Percentiles rank a stretch among this genome's conserved stretches.
These are phyloP conservation scores for Funneliformis geosporum DNA, from an alignment of 192 early-diverging fungal genomes.

Conservation along the genomic window DNA sequence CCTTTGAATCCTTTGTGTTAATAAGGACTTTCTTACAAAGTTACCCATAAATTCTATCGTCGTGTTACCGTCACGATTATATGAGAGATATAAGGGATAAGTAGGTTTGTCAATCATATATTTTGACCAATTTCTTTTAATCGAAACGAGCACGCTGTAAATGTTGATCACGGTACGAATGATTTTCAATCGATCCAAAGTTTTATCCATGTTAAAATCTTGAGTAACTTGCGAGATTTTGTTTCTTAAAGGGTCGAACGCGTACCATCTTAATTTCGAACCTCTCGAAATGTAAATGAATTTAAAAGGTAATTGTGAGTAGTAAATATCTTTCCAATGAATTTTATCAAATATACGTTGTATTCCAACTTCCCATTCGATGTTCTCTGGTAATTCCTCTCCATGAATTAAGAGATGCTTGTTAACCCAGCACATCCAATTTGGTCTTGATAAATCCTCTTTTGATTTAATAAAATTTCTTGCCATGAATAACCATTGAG, in stretches of 20 bases:
- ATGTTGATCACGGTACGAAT: not conserved
- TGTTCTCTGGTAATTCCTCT: not conserved
- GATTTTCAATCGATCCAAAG: conserved; percentile 3
- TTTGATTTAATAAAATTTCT: not conserved
- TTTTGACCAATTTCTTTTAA: not conserved
- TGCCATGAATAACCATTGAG: not conserved
- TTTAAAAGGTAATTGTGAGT: conserved; percentile 10
- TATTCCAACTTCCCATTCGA: not conserved
- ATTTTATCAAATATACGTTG: not conserved
- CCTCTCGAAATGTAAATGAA: conserved; percentile 20
- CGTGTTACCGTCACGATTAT: not conserved
- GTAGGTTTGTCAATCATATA: not conserved
- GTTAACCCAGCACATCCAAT: conserved; percentile 21
- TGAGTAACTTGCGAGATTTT: not conserved
- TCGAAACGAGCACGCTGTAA: not conserved
- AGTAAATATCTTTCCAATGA: conserved; percentile 16
- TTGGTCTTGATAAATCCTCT: conserved; percentile 1
- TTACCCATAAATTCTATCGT: not conserved
- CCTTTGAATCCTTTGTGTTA: not conserved
- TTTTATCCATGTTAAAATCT: conserved; percentile 15
- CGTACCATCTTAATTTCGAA: conserved; percentile 1
- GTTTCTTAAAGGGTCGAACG: not conserved
- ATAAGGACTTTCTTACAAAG: conserved; percentile 10
- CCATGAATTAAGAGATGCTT: conserved; percentile 12
- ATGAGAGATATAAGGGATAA: conserved; percentile 2